Percentiles rank a stretch among this genome's conserved stretches.
Evolutionary conservation across 2,329 filamentous ascomycete genomes (phyloP).

Genomic region (Cladobotryum protrusum): DNA sequence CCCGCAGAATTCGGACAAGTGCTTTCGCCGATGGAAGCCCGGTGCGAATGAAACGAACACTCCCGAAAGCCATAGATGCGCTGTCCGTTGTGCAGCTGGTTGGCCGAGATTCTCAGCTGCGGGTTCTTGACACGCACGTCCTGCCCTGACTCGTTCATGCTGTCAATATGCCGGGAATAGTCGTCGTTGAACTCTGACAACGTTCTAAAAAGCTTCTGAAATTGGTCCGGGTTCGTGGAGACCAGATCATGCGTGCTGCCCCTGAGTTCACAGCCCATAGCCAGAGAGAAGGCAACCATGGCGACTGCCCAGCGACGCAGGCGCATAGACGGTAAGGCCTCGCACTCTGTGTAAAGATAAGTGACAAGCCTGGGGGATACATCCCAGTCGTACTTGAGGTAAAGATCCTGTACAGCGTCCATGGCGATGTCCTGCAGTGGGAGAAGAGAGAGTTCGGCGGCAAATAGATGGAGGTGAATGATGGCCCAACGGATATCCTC

Average conservation of each 20-base stretch:
- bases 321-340: conserved; percentile 42
- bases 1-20: conserved; percentile 42
- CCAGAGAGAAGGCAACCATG: conserved; percentile 53
- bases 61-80: conserved; percentile 55
- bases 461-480: conserved; percentile 52
- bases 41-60: conserved; percentile 55
- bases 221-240: conserved; percentile 27
- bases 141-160: conserved; percentile 45
- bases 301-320: conserved; percentile 55
- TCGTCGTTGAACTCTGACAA: conserved; percentile 44
- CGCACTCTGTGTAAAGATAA: conserved; percentile 50
- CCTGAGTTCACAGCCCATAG: conserved; percentile 24
- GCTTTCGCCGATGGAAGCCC: conserved; percentile 47
- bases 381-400: conserved; percentile 53
- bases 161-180: conserved; percentile 45
- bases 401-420: conserved; percentile 54
- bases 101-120: conserved; percentile 51
- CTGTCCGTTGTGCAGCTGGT: conserved; percentile 49
- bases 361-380: conserved; percentile 45
- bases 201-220: conserved; percentile 37
- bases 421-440: conserved; percentile 51
- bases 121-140: conserved; percentile 54
- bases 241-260: conserved; percentile 24
- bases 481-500: conserved; percentile 49
- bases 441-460: conserved; percentile 42